Evolutionary conservation across 2,329 filamentous ascomycete species (phyloP), one percentile per base, ranked within the genome.

Genomic region (Aspergillus neoniger): DNA sequence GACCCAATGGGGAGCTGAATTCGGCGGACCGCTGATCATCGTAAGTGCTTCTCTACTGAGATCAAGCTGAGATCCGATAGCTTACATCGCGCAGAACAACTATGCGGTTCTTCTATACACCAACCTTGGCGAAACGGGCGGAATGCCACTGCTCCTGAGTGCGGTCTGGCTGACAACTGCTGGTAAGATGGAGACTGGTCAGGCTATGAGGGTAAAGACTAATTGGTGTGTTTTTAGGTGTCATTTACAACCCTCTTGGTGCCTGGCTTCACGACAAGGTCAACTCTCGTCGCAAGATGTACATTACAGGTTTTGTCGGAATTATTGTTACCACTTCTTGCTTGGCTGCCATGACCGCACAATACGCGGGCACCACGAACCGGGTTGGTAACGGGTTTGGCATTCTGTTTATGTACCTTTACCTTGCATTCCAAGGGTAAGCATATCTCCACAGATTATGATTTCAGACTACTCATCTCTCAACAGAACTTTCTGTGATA

Each of bases 1-100:
- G 38, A 83, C 81, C 0, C 82, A 83, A 63, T 84, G 81, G 80
- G 81, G 81, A 21, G 81, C 81, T 2, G 81, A 83, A 56, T 83
- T 83, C 65, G 80, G 77, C n/a, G 82, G 82, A 0, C 80, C 81
- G 10, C 72, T 84, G 0, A 80, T 84, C 15, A 83, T 83, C 57
- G 80, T 82, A 58, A 69, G 80, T 76, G 44, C n/a, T 39, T 44
- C 19, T 51, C 3, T 15, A 9, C 52, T 3, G 12, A 17, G 4
- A 36, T 43, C 32, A 8, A 9, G 6, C 12, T 17, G 17, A 30
- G n/a, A 4, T 5, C n/a, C n/a, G 5, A 36, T 19, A 15, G 39
- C 39, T 43, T 19, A 28, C 10, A 1, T 9, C n/a, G 9, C 21
- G 14, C n/a, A 81, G 80, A 83, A 83, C 51, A 79, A 79, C 58